Conservation (phyloP, 495 filamentous ascomycete species). For the Talaromyces nanjingensis region DNA sequence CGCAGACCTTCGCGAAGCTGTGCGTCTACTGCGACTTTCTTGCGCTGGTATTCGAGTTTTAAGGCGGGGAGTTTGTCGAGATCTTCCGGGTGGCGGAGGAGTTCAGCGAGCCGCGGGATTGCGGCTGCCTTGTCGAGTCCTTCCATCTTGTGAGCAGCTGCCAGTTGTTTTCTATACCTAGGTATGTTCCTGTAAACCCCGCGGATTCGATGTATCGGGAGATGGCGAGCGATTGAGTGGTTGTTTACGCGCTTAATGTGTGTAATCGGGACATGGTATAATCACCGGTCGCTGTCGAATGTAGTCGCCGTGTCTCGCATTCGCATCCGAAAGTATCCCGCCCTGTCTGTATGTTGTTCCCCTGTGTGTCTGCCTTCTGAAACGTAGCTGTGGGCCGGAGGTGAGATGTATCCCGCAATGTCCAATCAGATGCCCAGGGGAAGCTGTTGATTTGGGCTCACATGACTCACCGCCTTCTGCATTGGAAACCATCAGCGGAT, state of each 20-base stretch:
- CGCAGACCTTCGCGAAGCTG: slow-evolving; percentile 81
- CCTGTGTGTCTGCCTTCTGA: neutral
- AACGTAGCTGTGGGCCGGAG: neutral
- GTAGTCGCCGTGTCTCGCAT: neutral
- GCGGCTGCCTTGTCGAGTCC: slow-evolving; percentile 35
- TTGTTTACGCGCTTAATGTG: neutral
- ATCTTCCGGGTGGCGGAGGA: slow-evolving; percentile 67
- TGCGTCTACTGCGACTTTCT: slow-evolving; percentile 84
- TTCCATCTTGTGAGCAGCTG: slow-evolving; percentile 1
- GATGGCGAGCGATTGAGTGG: neutral
- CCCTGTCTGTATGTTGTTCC: neutral
- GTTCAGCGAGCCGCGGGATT: slow-evolving; percentile 42
- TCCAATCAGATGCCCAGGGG: neutral
- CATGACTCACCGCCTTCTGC: neutral
- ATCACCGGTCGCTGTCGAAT: neutral
- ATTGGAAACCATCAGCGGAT: neutral
- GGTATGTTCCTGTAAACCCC: neutral
- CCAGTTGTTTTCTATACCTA: neutral
- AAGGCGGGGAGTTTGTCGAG: slow-evolving; percentile 89
- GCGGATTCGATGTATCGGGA: neutral
- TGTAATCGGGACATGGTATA: neutral
- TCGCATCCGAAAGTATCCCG: neutral
- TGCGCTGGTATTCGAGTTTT: slow-evolving; percentile 88
- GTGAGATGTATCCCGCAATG: neutral
- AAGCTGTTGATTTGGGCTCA: neutral